Conservation (phyloP, 2,329 filamentous ascomycete genomes). For the Aspergillus neoniger region DNA sequence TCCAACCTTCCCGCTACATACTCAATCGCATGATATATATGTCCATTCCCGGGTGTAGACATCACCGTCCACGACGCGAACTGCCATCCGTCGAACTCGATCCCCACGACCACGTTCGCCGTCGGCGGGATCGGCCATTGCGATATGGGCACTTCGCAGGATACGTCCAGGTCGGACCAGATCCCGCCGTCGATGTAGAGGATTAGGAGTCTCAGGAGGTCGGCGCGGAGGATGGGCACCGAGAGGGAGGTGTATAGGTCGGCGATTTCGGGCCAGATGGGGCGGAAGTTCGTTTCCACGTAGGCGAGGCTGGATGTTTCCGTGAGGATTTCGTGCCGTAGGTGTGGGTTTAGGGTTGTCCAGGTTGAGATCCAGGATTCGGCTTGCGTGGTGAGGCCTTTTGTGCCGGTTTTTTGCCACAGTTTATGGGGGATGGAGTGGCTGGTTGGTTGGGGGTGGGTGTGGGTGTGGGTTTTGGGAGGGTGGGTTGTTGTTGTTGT, state of each 20-base stretch:
- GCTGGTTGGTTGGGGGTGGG: neutral
- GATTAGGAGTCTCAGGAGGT: conserved; percentile 46
- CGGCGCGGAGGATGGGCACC: conserved; percentile 44
- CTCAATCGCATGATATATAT: conserved; percentile 16
- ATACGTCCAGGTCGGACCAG: conserved; percentile 46
- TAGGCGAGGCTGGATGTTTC: conserved; percentile 34
- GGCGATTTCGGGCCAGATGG: conserved; percentile 39
- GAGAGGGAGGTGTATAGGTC: conserved; percentile 32
- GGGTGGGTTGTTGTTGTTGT: neutral
- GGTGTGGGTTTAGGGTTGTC: conserved; percentile 31
- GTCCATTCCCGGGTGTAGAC: conserved; percentile 11
- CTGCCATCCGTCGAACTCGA: conserved; percentile 20
- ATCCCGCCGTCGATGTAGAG: conserved; percentile 45
- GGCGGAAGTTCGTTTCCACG: conserved; percentile 35
- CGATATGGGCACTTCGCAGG: conserved; percentile 35
- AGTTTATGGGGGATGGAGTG: conserved; percentile 14
- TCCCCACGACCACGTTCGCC: conserved; percentile 25
- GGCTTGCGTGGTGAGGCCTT: conserved; percentile 8
- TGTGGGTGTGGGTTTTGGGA: neutral
- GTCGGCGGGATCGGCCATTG: conserved; percentile 29
- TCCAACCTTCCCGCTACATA: conserved; percentile 14
- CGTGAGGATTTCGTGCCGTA: conserved; percentile 35
- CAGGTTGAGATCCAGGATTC: conserved; percentile 24
- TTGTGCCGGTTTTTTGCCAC: conserved; percentile 19
- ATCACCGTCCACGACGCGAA: conserved; percentile 20